Evolutionary conservation across 192 early-diverging fungal species (phyloP).

Genomic region (Linnemannia exigua): DNA sequence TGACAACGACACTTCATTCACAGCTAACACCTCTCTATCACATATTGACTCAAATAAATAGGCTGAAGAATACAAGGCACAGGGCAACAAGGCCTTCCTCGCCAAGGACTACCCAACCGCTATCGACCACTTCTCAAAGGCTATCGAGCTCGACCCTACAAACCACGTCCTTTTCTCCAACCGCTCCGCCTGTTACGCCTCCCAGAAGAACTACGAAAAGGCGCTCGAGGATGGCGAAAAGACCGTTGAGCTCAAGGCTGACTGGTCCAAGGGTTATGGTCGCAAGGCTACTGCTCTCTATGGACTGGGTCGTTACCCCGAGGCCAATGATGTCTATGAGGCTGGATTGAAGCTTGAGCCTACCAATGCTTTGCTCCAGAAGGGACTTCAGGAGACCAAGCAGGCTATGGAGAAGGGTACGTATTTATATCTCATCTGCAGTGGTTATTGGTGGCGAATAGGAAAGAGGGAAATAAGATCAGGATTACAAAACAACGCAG

Average conservation of each 20-base stretch:
- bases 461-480: neutral
- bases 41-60: slow-evolving; percentile 11
- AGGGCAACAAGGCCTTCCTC: slow-evolving; percentile 90
- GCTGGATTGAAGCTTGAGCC: slow-evolving; percentile 86
- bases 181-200: slow-evolving; percentile 89
- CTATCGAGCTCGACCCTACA: slow-evolving; percentile 85
- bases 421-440: neutral
- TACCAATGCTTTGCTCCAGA: slow-evolving; percentile 78
- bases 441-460: neutral
- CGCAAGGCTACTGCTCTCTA: slow-evolving; percentile 91
- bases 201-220: slow-evolving; percentile 80
- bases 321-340: slow-evolving; percentile 85
- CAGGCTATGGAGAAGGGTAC: slow-evolving; percentile 64
- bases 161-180: slow-evolving; percentile 97
- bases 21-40: neutral
- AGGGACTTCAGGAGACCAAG: slow-evolving; percentile 84
- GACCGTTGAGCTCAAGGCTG: slow-evolving; percentile 83
- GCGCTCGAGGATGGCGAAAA: slow-evolving; percentile 90
- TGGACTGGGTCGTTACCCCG: slow-evolving; percentile 75
- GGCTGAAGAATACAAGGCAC: slow-evolving; percentile 60
- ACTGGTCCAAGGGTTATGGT: slow-evolving; percentile 93
- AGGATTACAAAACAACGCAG: too few species aligned
- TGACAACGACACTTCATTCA: neutral
- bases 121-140: slow-evolving; percentile 84
- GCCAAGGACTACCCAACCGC: slow-evolving; percentile 83